A percentile compares a stretch with the other conserved stretches of the same genome.
These are phyloP conservation scores for Arxiozyma bovina DNA, from an alignment of 1,139 yeast genomes.

Conservation along the genomic window DNA sequence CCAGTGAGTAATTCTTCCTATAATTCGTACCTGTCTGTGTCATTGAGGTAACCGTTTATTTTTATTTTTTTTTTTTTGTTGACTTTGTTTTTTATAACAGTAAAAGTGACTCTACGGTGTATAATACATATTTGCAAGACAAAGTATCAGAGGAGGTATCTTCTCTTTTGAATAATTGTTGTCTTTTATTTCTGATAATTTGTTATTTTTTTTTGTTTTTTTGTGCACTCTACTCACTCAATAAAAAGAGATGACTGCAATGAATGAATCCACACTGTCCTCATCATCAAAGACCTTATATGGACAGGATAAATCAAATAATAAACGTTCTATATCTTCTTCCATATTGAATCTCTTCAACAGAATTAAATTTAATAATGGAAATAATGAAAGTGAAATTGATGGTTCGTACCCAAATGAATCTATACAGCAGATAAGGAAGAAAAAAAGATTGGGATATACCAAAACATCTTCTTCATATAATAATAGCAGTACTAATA, in stretches of 20 bases:
- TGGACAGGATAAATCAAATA: background rate
- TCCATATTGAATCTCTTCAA: slow-evolving; percentile 20
- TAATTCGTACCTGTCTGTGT: too few species aligned
- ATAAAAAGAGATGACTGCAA: background rate
- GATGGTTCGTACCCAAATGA: background rate
- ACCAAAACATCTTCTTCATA: background rate
- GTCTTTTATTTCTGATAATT: too few species aligned
- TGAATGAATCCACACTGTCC: background rate
- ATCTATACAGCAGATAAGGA: background rate
- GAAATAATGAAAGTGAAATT: background rate
- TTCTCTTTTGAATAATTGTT: too few species aligned
- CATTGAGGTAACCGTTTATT: too few species aligned
- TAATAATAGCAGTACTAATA: background rate
- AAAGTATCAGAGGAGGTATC: too few species aligned
- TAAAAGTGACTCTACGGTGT: too few species aligned
- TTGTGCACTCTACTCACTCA: background rate
- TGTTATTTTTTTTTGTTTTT: too few species aligned
- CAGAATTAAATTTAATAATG: slow-evolving; percentile 2
- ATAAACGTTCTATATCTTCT: slow-evolving; percentile 23
- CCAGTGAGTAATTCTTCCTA: too few species aligned
- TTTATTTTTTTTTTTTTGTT: too few species aligned
- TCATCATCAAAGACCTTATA: background rate
- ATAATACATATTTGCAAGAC: too few species aligned
- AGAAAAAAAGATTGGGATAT: background rate
- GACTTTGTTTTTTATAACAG: too few species aligned